Percentiles rank a stretch among this genome's conserved stretches.
phyloP scores from a whole-genome alignment of 257 asterid species.

The Marsdenia floribunda region DNA sequence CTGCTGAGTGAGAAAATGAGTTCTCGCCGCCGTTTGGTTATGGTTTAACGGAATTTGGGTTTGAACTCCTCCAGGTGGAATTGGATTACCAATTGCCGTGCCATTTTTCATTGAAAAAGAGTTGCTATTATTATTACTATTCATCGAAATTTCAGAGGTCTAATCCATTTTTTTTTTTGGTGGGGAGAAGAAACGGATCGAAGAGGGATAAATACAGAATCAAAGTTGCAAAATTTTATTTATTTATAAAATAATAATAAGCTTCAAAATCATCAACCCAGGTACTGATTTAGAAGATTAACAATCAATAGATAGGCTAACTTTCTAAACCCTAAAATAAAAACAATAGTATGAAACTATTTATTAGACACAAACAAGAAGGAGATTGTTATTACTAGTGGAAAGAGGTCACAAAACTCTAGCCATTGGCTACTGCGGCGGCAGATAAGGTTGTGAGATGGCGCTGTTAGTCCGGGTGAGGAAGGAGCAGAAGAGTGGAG shows the following conservation, averaged over 20 bases:
- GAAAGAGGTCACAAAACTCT: neutral
- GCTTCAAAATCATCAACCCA: neutral
- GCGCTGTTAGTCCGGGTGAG: no score
- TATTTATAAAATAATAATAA: no score
- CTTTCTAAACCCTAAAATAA: neutral
- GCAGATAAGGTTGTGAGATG: neutral
- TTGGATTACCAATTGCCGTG: slow-evolving; percentile 1
- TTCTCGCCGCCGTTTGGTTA: slow-evolving; percentile 34
- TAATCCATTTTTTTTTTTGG: neutral
- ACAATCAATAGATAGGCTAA: no score
- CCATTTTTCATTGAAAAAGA: neutral
- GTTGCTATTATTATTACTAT: neutral
- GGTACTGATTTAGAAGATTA: neutral
- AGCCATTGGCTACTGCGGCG: neutral
- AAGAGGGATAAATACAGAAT: neutral
- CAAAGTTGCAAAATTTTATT: neutral
- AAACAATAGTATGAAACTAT: neutral
- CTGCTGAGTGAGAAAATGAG: slow-evolving; percentile 39
- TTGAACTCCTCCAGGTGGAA: slow-evolving; percentile 12
- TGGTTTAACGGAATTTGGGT: slow-evolving; percentile 34
- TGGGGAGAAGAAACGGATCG: neutral
- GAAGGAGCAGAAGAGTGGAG: no score
- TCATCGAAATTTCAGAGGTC: neutral
- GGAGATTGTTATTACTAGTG: neutral
- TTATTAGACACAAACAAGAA: neutral